Conservation (phyloP, 2,329 filamentous ascomycete species). For the Cordyceps militaris region DNA sequence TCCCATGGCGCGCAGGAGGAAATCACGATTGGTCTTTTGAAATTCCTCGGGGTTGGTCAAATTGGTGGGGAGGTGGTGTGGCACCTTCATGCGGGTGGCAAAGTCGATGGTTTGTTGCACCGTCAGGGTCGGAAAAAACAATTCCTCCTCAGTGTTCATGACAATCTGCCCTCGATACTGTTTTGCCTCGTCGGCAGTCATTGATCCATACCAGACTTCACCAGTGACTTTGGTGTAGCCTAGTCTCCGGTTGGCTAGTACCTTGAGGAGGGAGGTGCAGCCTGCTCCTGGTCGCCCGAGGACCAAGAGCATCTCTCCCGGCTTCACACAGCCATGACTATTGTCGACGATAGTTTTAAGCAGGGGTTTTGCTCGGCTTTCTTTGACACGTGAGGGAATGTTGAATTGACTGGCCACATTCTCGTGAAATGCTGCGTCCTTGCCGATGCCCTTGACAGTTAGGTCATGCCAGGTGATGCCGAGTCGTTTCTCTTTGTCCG, state of each 20-base stretch:
- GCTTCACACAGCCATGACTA: conserved; percentile 34
- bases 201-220: not conserved
- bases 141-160: conserved; percentile 74
- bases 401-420: not conserved
- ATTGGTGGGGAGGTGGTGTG: conserved; percentile 57
- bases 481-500: not conserved
- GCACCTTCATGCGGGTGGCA: conserved; percentile 69
- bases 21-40: conserved; percentile 33
- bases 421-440: not conserved
- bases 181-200: conserved; percentile 53
- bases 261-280: conserved; percentile 63
- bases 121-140: conserved; percentile 77
- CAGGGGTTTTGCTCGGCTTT: too few species aligned
- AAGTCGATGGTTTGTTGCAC: conserved; percentile 84
- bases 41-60: too few species aligned
- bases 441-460: not conserved
- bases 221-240: conserved; percentile 29
- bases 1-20: conserved; percentile 80
- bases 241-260: conserved; percentile 58
- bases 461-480: not conserved
- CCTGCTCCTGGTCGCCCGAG: conserved; percentile 69
- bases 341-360: not conserved
- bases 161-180: conserved; percentile 74
- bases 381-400: too few species aligned
- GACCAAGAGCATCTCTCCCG: conserved; percentile 85